These are phyloP conservation scores for Suillus occidentalis DNA, from an alignment of 768 basidiomycete genomes.

Conservation along the genomic window DNA sequence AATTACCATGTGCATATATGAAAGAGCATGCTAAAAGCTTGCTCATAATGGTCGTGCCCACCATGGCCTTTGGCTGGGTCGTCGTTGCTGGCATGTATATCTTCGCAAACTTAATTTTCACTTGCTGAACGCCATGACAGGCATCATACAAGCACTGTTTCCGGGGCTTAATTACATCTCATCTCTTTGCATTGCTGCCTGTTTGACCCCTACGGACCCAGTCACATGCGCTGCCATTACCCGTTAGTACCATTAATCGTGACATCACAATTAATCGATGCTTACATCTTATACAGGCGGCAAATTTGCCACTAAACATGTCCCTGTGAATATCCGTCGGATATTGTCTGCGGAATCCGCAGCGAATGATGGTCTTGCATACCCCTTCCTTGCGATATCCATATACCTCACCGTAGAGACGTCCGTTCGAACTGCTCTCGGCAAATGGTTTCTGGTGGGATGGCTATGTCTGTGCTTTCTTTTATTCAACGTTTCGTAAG, in stretches of 20 bases:
- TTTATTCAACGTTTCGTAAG: conserved; percentile 1
- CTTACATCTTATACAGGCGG: conserved; percentile 48
- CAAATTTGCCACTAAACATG: conserved; percentile 66
- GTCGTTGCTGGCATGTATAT: conserved; percentile 59
- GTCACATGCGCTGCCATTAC: conserved; percentile 86
- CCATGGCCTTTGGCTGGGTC: conserved; percentile 86
- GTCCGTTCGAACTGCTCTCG: conserved; percentile 61
- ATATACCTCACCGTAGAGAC: conserved; percentile 81
- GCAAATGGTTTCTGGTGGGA: conserved; percentile 84
- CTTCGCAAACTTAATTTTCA: conserved; percentile 1
- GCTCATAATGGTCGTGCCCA: conserved; percentile 70
- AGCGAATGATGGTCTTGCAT: conserved; percentile 94
- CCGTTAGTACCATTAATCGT: conserved; percentile 37
- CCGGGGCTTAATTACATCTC: conserved; percentile 71
- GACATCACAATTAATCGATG: neutral
- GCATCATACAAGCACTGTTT: conserved; percentile 68
- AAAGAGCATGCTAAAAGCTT: conserved; percentile 72
- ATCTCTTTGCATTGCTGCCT: conserved; percentile 83
- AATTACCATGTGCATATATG: conserved; percentile 87
- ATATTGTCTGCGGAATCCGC: conserved; percentile 89
- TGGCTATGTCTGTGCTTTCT: conserved; percentile 62
- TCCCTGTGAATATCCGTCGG: conserved; percentile 73
- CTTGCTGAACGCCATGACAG: conserved; percentile 34
- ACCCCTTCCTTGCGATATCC: conserved; percentile 86
- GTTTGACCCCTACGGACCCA: conserved; percentile 92